Evolutionary conservation across 768 basidiomycete genomes (phyloP).

Genomic region (Boletus barrowsii): DNA sequence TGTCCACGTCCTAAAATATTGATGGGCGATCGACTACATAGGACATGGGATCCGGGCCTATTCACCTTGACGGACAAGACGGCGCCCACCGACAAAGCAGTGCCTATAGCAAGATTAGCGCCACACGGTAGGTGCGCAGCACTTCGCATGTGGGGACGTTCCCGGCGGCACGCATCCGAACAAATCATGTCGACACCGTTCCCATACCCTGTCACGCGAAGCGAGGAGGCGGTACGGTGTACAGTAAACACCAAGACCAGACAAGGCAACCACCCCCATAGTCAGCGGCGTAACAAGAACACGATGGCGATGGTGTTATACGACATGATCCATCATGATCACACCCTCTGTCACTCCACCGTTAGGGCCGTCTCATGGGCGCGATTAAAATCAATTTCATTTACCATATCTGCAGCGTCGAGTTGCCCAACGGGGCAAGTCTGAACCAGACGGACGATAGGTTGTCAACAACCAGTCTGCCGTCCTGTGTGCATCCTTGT

Average conservation of each 20-base stretch:
- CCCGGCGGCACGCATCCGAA: background rate
- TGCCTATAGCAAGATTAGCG: background rate
- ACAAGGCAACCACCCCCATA: background rate
- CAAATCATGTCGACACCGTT: background rate
- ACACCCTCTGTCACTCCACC: background rate
- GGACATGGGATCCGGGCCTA: no score
- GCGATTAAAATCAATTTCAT: constrained; percentile 8
- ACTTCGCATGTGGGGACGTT: background rate
- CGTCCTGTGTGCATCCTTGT: background rate
- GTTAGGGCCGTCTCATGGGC: background rate
- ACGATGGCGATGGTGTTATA: no score
- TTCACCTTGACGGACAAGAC: no score
- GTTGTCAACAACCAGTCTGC: background rate
- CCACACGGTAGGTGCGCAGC: background rate
- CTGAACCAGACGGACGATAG: constrained; percentile 4
- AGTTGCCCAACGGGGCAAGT: constrained; percentile 5
- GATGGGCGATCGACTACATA: background rate
- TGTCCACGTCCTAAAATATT: background rate
- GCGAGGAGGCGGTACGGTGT: constrained; percentile 4
- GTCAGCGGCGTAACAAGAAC: background rate
- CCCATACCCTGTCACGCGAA: background rate
- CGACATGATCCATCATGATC: background rate
- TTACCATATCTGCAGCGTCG: background rate
- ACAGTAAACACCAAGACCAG: background rate
- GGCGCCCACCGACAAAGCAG: no score